Percentiles rank a stretch among this genome's conserved stretches.
Evolutionary conservation across 2,329 filamentous ascomycete genomes (phyloP).

Genomic region (Arthrobotrys sphaeroides): DNA sequence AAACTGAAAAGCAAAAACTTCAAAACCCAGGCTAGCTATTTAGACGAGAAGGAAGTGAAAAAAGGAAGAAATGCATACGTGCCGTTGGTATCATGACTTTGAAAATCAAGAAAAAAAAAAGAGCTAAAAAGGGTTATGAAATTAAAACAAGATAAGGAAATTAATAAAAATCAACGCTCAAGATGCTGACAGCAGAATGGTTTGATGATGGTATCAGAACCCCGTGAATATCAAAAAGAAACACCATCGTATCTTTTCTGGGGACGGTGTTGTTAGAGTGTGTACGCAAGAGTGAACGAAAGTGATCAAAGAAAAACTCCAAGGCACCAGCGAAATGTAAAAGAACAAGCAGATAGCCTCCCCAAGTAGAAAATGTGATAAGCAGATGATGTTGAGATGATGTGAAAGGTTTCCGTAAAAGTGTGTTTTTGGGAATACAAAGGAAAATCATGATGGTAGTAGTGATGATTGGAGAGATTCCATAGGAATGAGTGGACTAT

Average conservation of each 20-base stretch:
- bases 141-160: slow-evolving; percentile 44
- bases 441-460: slow-evolving; percentile 46
- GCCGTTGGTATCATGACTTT: slow-evolving; percentile 53
- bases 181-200: slow-evolving; percentile 21
- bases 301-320: slow-evolving; percentile 38
- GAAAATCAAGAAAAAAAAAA: slow-evolving; percentile 26
- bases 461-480: background rate
- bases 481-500: slow-evolving; percentile 10
- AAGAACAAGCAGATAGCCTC: slow-evolving; percentile 20
- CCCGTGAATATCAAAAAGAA: slow-evolving; percentile 25
- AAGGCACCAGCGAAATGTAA: slow-evolving; percentile 30
- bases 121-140: slow-evolving; percentile 18
- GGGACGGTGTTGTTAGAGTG: slow-evolving; percentile 23
- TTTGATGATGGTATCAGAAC: slow-evolving; percentile 15
- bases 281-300: slow-evolving; percentile 9
- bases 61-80: slow-evolving; percentile 34
- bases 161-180: slow-evolving; percentile 35
- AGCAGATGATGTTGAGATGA: background rate
- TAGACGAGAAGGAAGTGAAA: too few relatives aligned
- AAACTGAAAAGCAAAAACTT: slow-evolving; percentile 39
- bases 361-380: slow-evolving; percentile 29
- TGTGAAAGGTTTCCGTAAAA: slow-evolving; percentile 7
- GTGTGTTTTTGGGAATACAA: slow-evolving; percentile 34
- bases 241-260: slow-evolving; percentile 44
- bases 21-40: slow-evolving; percentile 14